Base-by-base conservation (phyloP, 805 yeast genomes). In the Kluyveromyces lactis region DNA sequence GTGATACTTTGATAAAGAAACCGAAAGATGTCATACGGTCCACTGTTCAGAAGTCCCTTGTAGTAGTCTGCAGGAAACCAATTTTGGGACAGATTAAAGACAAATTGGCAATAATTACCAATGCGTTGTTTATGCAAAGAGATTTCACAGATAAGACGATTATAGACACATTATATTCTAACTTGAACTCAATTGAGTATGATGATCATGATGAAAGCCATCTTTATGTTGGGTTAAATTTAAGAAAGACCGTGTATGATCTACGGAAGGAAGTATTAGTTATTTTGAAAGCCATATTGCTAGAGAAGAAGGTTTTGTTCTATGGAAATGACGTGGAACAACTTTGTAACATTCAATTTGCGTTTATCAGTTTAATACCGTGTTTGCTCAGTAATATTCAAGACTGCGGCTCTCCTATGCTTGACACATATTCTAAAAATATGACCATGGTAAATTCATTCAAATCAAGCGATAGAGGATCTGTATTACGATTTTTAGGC, bases 21-120 rank as follows among this genome's bases (percentile, higher is more conserved):
- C 71, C 75, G 39, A 71, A 72, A 11, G 87, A 82, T 43, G 73
- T 83, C 21, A 85, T 94, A 0, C 68, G 98, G 41, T 82, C 95
- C 2, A 79, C 86, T 0, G 89, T 92, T 2, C 98, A 92, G 53
- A 92, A 92, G 54, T 81, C 95, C 0, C 75, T 92, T 21, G 95
- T 92, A 4, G 79, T 92, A 28, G 73, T 92, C n/a, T 74, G 84
- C 3, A 72, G 85, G 42, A 81, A 82, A 56, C 97, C 98, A 1
- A 77, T 92, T 2, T 86, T 86, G 53, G 81, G 84, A 11, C 95
- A 87, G 45, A 76, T 92, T 42, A 83, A 81, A 53, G 97, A 92
- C 51, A 92, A 92, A 58, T 64, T 92, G 46, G 81, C 95, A 34
- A 86, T 92, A 18, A 85, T 90, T 23, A 89, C 97, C 0, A 77